Evolutionary conservation across 306 rosid species (phyloP), one percentile per base, ranked within the genome.

Genomic region (Medicago arabica): DNA sequence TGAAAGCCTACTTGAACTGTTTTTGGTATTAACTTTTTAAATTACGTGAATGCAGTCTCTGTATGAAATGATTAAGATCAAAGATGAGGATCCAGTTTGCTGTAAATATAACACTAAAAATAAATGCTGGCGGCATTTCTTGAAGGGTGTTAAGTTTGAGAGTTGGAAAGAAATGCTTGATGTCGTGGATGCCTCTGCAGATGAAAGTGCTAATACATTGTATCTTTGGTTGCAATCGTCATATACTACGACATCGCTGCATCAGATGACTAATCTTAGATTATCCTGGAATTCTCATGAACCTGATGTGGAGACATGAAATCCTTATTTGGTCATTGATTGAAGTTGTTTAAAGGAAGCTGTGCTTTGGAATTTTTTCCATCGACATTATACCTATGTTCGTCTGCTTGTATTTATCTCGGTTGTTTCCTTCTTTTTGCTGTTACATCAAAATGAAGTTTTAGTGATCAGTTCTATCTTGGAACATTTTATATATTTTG

Each of bases 81-180:
- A 40, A 76, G 67, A 58, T 14, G 49, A 81, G 80, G 86, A 83
- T 11, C 86, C 80, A 25, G 67, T 57, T 40, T 90, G 90, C 79
- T 90, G 90, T 78, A 8, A 34, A 39, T 79, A 84, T 53, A 86
- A 63, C 47, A 11, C 66, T 71, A 69, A 15, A 68, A 87, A 81
- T 11, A 89, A 76, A 83, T 88, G 92, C 76, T 86, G 96, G 92
- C 78, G 83, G 47, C 92, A 90, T 82, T 86, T 72, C 57, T 67
- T 90, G 84, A 75, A 74, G 83, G 81, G 77, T 16, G 34, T 71
- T 53, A 55, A 86, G 83, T 17, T 58, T 72, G 72, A 82, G 81
- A 76, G 81, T 74, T 18, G 66, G 34, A 67, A 78, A 75, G 72
- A 51, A 0, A 53, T 25, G 7, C n/a, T 54, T 43, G 58, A 53